Conservation (phyloP, 495 filamentous ascomycete genomes). For the Aspergillus incahuasiensis region DNA sequence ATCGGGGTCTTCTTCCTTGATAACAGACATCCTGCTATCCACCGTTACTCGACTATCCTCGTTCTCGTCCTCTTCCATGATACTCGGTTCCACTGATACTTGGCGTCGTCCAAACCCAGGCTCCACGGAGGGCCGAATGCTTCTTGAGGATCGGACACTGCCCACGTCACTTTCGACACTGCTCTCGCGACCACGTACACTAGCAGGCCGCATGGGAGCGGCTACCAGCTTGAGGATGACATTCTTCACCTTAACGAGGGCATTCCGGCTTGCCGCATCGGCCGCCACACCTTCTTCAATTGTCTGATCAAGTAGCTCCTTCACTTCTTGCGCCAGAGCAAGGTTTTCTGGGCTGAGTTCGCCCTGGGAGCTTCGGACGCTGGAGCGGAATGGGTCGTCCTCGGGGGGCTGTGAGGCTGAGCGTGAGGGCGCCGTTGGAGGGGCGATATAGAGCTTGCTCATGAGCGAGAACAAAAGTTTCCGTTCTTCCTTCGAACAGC, state of each 20-base stretch:
- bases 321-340: conserved; percentile 38
- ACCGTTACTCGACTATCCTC: conserved; percentile 47
- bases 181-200: conserved; percentile 29
- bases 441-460: conserved; percentile 75
- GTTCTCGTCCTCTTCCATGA: conserved; percentile 52
- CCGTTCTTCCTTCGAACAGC: conserved; percentile 68
- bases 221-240: conserved; percentile 46
- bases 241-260: conserved; percentile 74
- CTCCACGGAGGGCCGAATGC: conserved; percentile 40
- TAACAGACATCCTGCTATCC: conserved; percentile 43
- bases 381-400: conserved; percentile 39
- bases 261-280: conserved; percentile 69
- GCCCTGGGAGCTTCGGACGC: conserved; percentile 33
- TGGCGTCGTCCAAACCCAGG: conserved; percentile 25
- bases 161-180: conserved; percentile 34
- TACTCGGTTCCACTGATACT: conserved; percentile 42
- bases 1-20: conserved; percentile 44
- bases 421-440: conserved; percentile 35
- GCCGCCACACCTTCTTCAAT: conserved; percentile 64
- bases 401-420: conserved; percentile 39
- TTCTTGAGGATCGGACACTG: conserved; percentile 36
- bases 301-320: conserved; percentile 55
- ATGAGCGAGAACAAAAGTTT: conserved; percentile 75
- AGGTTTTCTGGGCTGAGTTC: conserved; percentile 34
- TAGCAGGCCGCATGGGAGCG: conserved; percentile 31